A percentile compares a stretch with the other conserved stretches of the same genome.
Evolutionary conservation across 2,329 filamentous ascomycete species (phyloP).

Genomic region (Elsinoe batatas): DNA sequence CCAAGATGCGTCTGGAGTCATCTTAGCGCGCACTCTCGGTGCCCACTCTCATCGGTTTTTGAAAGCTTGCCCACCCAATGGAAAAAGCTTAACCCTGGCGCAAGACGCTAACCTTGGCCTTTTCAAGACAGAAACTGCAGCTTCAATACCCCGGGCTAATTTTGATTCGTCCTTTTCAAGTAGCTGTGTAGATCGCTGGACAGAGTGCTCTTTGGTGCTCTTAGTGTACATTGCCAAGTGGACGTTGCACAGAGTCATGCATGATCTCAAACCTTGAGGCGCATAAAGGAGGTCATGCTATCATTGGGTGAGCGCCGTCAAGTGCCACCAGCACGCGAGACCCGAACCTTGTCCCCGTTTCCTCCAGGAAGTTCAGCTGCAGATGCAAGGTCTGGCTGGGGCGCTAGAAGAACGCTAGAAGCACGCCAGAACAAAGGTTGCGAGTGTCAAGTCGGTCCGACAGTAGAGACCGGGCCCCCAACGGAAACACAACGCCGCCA

Average conservation of each 20-base stretch:
- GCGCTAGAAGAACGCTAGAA: constrained; percentile 8
- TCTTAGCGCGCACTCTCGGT: neutral
- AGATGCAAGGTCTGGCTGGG: neutral
- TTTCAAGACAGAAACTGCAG: neutral
- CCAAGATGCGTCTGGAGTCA: neutral
- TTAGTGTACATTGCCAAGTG: no score
- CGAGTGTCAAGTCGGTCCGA: neutral
- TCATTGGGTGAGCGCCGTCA: no score
- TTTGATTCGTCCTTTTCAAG: neutral
- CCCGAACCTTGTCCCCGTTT: neutral
- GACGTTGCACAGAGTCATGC: no score
- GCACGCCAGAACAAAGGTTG: neutral
- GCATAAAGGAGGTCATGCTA: neutral
- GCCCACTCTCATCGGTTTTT: neutral
- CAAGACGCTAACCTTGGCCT: neutral
- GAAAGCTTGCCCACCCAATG: neutral
- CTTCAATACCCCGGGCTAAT: neutral
- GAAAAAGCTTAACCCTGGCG: neutral
- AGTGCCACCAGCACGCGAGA: no score
- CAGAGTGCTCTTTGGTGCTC: no score
- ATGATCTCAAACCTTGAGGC: neutral
- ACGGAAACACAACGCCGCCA: neutral
- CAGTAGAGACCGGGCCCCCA: neutral
- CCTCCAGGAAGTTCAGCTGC: constrained; percentile 1
- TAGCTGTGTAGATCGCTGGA: no score